A percentile compares a stretch with the other conserved stretches of the same genome.
These are phyloP conservation scores for Cytospora piceae DNA, from an alignment of 2,329 filamentous ascomycete genomes.

Conservation along the genomic window DNA sequence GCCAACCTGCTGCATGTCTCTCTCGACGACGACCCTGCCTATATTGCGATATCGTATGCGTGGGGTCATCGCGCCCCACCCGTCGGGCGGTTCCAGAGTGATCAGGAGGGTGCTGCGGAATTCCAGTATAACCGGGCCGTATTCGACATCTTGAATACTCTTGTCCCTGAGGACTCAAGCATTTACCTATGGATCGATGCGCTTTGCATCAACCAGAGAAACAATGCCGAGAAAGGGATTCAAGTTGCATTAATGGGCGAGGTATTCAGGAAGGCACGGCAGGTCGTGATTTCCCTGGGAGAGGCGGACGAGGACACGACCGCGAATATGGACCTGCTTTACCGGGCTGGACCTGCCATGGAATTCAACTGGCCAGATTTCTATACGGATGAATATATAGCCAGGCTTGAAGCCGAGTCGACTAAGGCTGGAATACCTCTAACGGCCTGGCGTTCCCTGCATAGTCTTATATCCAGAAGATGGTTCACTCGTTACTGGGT, in stretches of 20 bases:
- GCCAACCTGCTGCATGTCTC: slow-evolving; percentile 8
- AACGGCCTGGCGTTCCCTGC: background rate
- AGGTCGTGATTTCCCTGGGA: slow-evolving; percentile 7
- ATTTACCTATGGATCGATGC: slow-evolving; percentile 20
- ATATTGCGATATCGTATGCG: slow-evolving; percentile 15
- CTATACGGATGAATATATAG: background rate
- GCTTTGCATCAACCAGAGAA: slow-evolving; percentile 15
- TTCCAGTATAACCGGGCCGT: slow-evolving; percentile 7
- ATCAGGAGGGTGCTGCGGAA: background rate
- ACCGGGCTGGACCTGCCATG: background rate
- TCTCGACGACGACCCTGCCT: slow-evolving; percentile 2
- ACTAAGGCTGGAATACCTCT: background rate
- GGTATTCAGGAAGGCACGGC: slow-evolving; percentile 1
- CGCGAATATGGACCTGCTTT: slow-evolving; percentile 8
- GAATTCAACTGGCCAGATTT: background rate
- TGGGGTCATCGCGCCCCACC: slow-evolving; percentile 12
- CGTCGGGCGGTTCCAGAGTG: background rate
- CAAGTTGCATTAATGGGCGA: slow-evolving; percentile 13
- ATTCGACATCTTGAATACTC: background rate
- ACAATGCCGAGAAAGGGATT: slow-evolving; percentile 3
- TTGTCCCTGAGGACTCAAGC: background rate
- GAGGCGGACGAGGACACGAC: background rate
- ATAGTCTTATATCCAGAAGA: slow-evolving; percentile 2
- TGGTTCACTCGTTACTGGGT: slow-evolving; percentile 30
- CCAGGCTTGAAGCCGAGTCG: background rate